phyloP scores from a whole-genome alignment of 192 early-diverging fungal species.

The Bifiguratus adelaidae region DNA sequence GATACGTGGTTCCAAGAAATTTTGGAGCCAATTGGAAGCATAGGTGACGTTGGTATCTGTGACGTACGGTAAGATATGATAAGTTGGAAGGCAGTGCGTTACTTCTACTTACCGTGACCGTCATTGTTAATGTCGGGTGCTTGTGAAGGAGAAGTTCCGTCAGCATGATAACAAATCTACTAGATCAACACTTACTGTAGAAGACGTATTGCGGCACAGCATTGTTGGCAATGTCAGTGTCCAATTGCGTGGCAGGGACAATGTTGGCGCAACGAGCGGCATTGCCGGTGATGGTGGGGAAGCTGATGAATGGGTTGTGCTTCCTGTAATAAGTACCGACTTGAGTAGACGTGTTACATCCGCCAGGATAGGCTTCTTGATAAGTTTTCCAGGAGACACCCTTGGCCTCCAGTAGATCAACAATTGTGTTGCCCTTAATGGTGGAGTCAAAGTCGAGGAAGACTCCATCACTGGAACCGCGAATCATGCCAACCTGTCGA shows the following conservation, averaged over 20 bases:
- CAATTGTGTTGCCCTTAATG: background rate
- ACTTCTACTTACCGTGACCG: background rate
- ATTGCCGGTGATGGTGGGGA: constrained; percentile 38
- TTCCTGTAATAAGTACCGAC: constrained; percentile 29
- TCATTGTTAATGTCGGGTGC: too few species aligned
- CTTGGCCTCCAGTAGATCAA: constrained; percentile 44
- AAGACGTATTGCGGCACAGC: constrained; percentile 43
- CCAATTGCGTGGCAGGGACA: constrained; percentile 40
- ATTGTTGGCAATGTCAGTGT: constrained; percentile 34
- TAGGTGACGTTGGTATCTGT: constrained; percentile 29
- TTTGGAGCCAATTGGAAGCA: constrained; percentile 36
- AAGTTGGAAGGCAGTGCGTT: background rate
- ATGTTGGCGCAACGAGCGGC: constrained; percentile 51
- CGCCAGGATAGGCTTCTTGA: constrained; percentile 39
- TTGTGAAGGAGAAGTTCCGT: too few species aligned
- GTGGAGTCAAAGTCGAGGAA: too few species aligned
- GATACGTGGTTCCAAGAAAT: constrained; percentile 40
- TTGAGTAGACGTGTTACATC: background rate
- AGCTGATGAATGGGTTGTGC: constrained; percentile 65
- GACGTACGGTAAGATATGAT: background rate
- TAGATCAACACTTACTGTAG: too few species aligned
- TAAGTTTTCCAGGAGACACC: constrained; percentile 46
- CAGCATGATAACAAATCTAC: too few species aligned
- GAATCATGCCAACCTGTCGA: too few species aligned
- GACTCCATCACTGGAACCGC: too few species aligned